A percentile compares a stretch with the other conserved stretches of the same genome.
Evolutionary conservation across 306 rosid species (phyloP).

Genomic region (Lathyrus oleraceus): DNA sequence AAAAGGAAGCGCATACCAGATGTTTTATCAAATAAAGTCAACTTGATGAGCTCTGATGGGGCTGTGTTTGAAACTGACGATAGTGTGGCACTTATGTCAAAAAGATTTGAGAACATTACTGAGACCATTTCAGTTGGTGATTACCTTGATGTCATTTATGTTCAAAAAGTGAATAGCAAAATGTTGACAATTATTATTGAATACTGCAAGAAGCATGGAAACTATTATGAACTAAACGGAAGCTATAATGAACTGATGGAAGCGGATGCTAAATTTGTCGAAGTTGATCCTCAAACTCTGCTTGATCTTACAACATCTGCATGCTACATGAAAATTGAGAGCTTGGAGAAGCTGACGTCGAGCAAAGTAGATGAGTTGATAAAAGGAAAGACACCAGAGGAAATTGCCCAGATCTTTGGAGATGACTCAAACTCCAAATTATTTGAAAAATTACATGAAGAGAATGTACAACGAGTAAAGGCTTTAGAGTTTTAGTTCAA

Average conservation of each 20-base stretch:
- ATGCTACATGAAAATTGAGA: conserved; percentile 57
- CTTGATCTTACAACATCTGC: conserved; percentile 60
- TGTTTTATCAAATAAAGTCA: conserved; percentile 48
- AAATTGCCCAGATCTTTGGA: conserved; percentile 25
- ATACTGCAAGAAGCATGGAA: conserved; percentile 55
- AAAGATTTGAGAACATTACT: conserved; percentile 50
- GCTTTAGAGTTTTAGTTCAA: neutral
- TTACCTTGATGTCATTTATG: conserved; percentile 39
- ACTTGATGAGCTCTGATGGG: conserved; percentile 55
- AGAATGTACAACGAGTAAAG: neutral
- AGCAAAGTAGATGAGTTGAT: conserved; percentile 52
- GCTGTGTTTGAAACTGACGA: conserved; percentile 55
- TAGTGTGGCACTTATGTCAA: conserved; percentile 53
- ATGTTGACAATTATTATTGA: conserved; percentile 57
- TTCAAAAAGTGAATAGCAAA: conserved; percentile 50
- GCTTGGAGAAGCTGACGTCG: conserved; percentile 45
- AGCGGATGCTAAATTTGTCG: conserved; percentile 51
- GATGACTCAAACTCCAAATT: neutral
- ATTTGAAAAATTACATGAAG: neutral
- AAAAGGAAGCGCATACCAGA: conserved; percentile 14
- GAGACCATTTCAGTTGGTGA: conserved; percentile 48
- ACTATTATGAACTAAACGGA: neutral
- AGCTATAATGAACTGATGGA: conserved; percentile 34
- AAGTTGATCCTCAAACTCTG: conserved; percentile 53
- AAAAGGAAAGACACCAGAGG: conserved; percentile 58